phyloP scores from a whole-genome alignment of 495 filamentous ascomycete species.

The Alectoria sarmentosa region DNA sequence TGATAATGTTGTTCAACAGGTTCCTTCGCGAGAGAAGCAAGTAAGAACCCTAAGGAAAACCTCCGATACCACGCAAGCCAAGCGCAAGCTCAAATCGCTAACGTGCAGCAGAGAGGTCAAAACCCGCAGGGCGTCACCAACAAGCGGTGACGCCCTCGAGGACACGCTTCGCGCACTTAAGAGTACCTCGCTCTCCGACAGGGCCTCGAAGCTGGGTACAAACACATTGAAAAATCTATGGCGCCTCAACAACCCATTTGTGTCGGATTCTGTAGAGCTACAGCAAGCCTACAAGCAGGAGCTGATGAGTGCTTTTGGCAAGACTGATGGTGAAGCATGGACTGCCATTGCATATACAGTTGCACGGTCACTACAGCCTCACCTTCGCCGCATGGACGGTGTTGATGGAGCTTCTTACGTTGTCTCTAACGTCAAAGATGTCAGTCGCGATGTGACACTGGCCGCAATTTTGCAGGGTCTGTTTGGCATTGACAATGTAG shows the following conservation, averaged over 20 bases:
- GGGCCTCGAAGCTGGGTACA: conserved; percentile 1
- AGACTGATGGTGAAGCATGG: conserved; percentile 2
- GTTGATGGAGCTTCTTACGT: not conserved
- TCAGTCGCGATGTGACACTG: conserved; percentile 1
- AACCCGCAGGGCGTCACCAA: not conserved
- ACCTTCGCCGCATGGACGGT: not conserved
- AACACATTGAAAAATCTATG: conserved; percentile 1
- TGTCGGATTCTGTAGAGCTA: not conserved
- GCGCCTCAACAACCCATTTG: not conserved
- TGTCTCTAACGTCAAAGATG: not conserved
- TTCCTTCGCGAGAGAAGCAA: not conserved
- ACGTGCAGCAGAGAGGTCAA: not conserved
- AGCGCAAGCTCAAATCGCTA: conserved; percentile 1
- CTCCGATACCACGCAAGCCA: not conserved
- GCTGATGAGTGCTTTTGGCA: not conserved
- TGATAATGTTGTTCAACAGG: not conserved
- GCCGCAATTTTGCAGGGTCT: not conserved
- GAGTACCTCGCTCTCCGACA: not conserved
- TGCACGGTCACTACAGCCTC: conserved; percentile 1
- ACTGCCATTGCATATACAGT: not conserved
- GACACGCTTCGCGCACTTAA: not conserved
- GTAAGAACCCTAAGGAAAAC: not conserved
- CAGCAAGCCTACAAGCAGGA: conserved; percentile 1
- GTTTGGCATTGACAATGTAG: conserved; percentile 1
- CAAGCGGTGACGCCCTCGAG: conserved; percentile 1